A percentile compares a stretch with the other conserved stretches of the same genome.
Evolutionary conservation across 78 protist species (phyloP).

Genomic region (Dictyostelium citrinum): DNA sequence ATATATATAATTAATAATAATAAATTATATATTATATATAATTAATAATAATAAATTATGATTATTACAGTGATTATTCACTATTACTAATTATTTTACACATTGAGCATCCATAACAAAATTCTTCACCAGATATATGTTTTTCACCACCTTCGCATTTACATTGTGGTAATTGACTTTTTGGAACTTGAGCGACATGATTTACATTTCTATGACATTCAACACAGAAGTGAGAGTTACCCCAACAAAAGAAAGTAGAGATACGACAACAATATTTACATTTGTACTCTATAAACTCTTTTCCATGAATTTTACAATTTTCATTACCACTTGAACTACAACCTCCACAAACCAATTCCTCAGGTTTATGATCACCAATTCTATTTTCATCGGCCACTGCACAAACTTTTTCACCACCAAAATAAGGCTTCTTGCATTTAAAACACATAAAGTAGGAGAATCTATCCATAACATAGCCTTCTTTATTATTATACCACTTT

Average conservation of each 20-base stretch:
- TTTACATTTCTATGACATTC: slow-evolving; percentile 54
- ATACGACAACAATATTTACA: slow-evolving; percentile 75
- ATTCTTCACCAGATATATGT: slow-evolving; percentile 78
- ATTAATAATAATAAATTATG: too few relatives aligned
- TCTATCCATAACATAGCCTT: slow-evolving; percentile 70
- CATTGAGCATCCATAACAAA: slow-evolving; percentile 70
- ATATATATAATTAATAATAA: too few relatives aligned
- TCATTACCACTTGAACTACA: slow-evolving; percentile 64
- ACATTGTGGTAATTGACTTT: slow-evolving; percentile 38
- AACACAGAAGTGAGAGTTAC: slow-evolving; percentile 74
- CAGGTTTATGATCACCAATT: slow-evolving; percentile 55
- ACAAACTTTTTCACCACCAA: slow-evolving; percentile 85
- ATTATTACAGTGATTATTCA: background rate
- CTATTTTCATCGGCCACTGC: slow-evolving; percentile 72
- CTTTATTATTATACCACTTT: slow-evolving; percentile 48
- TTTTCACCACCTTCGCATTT: slow-evolving; percentile 10
- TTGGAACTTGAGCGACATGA: slow-evolving; percentile 27
- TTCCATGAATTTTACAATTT: slow-evolving; percentile 57
- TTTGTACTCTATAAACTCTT: slow-evolving; percentile 78
- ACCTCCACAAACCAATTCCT: slow-evolving; percentile 83
- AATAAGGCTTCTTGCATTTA: slow-evolving; percentile 82
- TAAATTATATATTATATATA: too few relatives aligned
- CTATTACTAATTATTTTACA: slow-evolving; percentile 24
- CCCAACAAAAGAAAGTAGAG: slow-evolving; percentile 75
- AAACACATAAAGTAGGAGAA: slow-evolving; percentile 78